Evolutionary conservation across 140 eudicot species (phyloP).

Genomic region (Ambrosia hybrid): DNA sequence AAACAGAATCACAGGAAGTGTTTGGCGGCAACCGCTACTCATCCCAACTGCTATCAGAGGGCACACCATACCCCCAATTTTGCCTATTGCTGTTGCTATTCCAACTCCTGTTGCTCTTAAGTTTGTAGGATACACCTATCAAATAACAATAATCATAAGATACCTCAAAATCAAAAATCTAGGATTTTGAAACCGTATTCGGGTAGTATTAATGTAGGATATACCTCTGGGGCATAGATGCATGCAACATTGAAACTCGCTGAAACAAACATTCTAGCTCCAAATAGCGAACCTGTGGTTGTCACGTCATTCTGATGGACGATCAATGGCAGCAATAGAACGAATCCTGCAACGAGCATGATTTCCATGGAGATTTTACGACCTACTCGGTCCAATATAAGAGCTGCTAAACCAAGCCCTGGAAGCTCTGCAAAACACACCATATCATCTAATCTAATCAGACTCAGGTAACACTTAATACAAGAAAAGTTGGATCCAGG

Average conservation of each 20-base stretch:
- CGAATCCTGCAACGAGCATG: conserved; percentile 52
- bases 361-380: conserved; percentile 75
- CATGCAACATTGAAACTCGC: conserved; percentile 71
- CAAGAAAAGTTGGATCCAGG: background rate
- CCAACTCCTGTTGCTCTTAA: conserved; percentile 85
- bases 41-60: conserved; percentile 78
- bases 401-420: conserved; percentile 63
- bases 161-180: background rate
- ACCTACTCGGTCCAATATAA: conserved; percentile 76
- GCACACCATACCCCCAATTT: conserved; percentile 87
- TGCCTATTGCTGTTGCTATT: conserved; percentile 74
- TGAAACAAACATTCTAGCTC: conserved; percentile 82
- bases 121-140: conserved; percentile 81
- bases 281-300: conserved; percentile 63
- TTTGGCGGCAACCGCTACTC: conserved; percentile 66
- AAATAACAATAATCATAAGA: background rate
- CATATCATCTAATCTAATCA: background rate
- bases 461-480: background rate
- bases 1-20: conserved; percentile 59
- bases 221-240: conserved; percentile 83
- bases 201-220: background rate
- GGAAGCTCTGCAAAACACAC: conserved; percentile 67
- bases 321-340: conserved; percentile 61
- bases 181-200: background rate
- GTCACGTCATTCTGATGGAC: conserved; percentile 46